Evolutionary conservation across 2,329 filamentous ascomycete species (phyloP).

Genomic region (Penicillium verrucosum): DNA sequence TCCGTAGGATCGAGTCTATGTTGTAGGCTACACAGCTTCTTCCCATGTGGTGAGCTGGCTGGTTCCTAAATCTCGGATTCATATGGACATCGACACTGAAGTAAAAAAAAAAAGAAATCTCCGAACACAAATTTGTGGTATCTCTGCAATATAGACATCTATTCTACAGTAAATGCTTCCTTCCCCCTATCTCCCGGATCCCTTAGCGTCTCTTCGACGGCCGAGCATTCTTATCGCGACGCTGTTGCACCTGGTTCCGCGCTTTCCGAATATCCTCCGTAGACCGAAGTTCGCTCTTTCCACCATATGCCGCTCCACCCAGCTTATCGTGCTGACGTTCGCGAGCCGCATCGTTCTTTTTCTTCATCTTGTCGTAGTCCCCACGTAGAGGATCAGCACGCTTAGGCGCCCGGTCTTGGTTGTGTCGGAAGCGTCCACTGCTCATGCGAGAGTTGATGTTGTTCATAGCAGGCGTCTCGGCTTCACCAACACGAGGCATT

Average conservation of each 20-base stretch:
- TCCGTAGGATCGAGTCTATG: not conserved
- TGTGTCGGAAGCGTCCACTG: constrained; percentile 74
- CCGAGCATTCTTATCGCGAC: constrained; percentile 82
- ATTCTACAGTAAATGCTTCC: constrained; percentile 6
- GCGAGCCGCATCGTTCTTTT: constrained; percentile 80
- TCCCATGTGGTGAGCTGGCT: constrained; percentile 7
- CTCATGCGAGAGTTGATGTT: constrained; percentile 23
- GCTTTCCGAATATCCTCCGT: constrained; percentile 82
- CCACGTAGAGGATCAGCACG: constrained; percentile 87
- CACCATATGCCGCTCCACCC: constrained; percentile 50
- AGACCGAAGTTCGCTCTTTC: constrained; percentile 77
- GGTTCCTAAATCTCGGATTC: constrained; percentile 4
- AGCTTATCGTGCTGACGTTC: constrained; percentile 54
- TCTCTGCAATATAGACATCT: constrained; percentile 21
- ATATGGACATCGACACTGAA: not conserved
- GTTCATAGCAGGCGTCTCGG: constrained; percentile 55
- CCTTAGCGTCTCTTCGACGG: constrained; percentile 57
- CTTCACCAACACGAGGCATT: constrained; percentile 78
- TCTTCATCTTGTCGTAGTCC: constrained; percentile 87
- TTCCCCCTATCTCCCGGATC: not conserved
- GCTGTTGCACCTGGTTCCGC: constrained; percentile 71
- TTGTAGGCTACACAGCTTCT: not conserved
- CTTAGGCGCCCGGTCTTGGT: constrained; percentile 83
- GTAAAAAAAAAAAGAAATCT: not conserved
- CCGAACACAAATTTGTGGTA: constrained; percentile 8